These are phyloP conservation scores for Nitzschia putrida DNA, from an alignment of 108 stramenopile genomes.

Conservation along the genomic window DNA sequence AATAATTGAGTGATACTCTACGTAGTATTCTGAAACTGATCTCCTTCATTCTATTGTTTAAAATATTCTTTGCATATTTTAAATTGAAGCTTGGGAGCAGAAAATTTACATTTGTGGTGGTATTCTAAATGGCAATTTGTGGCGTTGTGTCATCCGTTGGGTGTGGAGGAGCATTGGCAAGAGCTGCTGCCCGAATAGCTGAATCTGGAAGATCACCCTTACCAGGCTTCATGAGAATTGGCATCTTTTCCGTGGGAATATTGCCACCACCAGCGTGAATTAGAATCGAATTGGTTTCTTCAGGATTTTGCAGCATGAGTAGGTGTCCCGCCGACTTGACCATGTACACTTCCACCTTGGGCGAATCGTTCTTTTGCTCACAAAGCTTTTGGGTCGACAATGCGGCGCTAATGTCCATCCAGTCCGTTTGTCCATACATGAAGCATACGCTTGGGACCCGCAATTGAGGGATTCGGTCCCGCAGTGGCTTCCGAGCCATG, in stretches of 20 bases:
- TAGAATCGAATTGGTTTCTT: conserved; percentile 54
- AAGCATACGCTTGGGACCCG: conserved; percentile 61
- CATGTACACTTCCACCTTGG: conserved; percentile 53
- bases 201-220: conserved; percentile 2
- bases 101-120: no score
- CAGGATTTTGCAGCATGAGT: conserved; percentile 79
- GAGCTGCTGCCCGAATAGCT: neutral
- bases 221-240: conserved; percentile 5
- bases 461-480: conserved; percentile 69
- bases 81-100: no score
- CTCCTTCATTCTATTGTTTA: no score
- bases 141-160: no score
- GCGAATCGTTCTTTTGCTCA: neutral
- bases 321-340: conserved; percentile 73
- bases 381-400: conserved; percentile 52
- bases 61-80: no score
- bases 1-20: no score
- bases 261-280: conserved; percentile 36
- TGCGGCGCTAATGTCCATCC: conserved; percentile 60
- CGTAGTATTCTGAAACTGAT: no score
- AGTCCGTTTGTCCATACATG: conserved; percentile 70
- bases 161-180: no score
- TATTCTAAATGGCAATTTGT: no score
- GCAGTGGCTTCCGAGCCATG: conserved; percentile 62
- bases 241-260: conserved; percentile 1